Evolutionary conservation across 345 rosid genomes (phyloP).

Genomic region (Eucalyptus guilfoylei): DNA sequence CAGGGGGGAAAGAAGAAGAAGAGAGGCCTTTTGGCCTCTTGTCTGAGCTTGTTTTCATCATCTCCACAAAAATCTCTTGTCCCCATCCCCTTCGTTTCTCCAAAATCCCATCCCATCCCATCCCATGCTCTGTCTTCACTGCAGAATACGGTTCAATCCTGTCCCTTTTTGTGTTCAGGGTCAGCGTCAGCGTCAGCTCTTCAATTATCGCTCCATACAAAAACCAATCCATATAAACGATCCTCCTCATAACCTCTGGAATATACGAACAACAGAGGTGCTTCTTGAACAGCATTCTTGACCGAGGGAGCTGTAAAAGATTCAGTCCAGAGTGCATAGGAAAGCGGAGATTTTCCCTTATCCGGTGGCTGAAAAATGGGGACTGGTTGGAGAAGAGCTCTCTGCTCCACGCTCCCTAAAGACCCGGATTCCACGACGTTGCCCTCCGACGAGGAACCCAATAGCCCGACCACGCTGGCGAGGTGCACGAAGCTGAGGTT

Average conservation of each 20-base stretch:
- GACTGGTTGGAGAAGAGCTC: constrained; percentile 94
- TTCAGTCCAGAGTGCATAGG: background rate
- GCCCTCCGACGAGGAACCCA: background rate
- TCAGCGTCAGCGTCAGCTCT: background rate
- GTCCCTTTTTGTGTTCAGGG: constrained; percentile 28
- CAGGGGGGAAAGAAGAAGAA: background rate
- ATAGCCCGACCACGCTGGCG: constrained; percentile 33
- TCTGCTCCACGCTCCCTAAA: constrained; percentile 66
- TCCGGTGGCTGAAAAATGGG: constrained; percentile 29
- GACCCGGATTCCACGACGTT: constrained; percentile 17
- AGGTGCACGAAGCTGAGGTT: constrained; percentile 45
- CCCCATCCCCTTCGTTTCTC: background rate
- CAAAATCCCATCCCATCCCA: background rate
- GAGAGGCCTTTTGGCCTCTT: background rate
- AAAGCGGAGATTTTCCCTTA: background rate
- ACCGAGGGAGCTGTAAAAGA: background rate
- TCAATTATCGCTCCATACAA: background rate
- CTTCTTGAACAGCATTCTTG: background rate
- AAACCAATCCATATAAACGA: background rate
- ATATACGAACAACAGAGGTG: background rate
- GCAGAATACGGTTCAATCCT: constrained; percentile 7
- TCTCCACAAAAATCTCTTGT: background rate
- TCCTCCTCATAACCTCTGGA: background rate
- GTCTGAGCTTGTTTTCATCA: background rate
- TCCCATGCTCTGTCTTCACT: constrained; percentile 11